Evolutionary conservation across 805 yeast genomes (phyloP).

Genomic region (Teunomyces barrocoloradensis): DNA sequence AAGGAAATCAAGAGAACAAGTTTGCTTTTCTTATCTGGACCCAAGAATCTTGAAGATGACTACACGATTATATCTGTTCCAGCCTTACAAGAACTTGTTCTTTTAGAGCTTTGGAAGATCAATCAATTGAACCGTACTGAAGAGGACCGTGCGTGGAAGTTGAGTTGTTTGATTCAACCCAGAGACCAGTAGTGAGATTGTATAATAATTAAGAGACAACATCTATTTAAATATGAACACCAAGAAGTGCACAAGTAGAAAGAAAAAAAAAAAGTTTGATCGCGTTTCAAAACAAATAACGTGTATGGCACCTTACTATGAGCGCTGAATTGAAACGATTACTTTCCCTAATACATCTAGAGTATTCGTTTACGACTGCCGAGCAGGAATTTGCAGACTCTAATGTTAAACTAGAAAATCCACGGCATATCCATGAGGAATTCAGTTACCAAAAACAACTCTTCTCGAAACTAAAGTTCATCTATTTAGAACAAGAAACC

Average conservation of each 20-base stretch:
- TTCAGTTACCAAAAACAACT: constrained; percentile 37
- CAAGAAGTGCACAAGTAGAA: background rate
- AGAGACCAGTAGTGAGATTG: constrained; percentile 27
- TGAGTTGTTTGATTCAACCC: constrained; percentile 62
- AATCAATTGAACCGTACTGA: constrained; percentile 57
- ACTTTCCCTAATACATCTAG: constrained; percentile 1
- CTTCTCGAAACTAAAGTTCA: constrained; percentile 56
- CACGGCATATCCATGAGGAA: constrained; percentile 24
- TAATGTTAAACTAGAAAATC: constrained; percentile 9
- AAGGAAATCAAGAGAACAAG: constrained; percentile 23
- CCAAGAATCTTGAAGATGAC: constrained; percentile 21
- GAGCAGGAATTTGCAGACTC: constrained; percentile 12
- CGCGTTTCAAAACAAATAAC: background rate
- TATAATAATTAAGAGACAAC: background rate
- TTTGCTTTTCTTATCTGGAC: constrained; percentile 16
- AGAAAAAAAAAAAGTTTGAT: background rate
- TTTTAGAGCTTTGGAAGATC: constrained; percentile 70
- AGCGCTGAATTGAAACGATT: constrained; percentile 1
- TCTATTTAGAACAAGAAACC: constrained; percentile 69
- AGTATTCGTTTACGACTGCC: constrained; percentile 4
- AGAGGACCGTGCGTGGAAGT: constrained; percentile 69
- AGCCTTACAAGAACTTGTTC: constrained; percentile 54
- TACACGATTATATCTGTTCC: constrained; percentile 41
- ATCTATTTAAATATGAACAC: no score
- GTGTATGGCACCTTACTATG: background rate